phyloP scores from a whole-genome alignment of 1,284 basidiomycete species.

The Lignosus rhinocerotis region DNA sequence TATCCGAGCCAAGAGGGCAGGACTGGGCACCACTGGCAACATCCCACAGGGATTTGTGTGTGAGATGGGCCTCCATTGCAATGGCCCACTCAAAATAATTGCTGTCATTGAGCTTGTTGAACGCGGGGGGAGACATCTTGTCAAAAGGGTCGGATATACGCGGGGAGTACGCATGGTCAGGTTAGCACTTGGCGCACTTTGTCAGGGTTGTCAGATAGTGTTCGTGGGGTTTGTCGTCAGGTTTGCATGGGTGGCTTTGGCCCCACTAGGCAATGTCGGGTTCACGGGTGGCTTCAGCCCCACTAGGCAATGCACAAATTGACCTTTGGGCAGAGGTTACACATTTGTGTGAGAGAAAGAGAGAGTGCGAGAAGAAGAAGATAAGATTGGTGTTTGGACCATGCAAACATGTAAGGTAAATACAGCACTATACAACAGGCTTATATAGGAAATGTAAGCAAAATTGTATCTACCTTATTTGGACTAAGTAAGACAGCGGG shows the following conservation, averaged over 20 bases:
- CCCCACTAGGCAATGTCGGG: too few relatives aligned
- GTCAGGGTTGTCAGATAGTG: too few relatives aligned
- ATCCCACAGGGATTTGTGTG: background rate
- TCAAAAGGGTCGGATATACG: too few relatives aligned
- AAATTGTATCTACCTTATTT: too few relatives aligned
- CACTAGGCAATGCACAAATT: background rate
- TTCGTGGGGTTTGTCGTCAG: too few relatives aligned
- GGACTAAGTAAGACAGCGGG: background rate
- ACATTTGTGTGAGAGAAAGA: background rate
- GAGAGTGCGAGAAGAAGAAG: background rate
- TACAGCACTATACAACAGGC: background rate
- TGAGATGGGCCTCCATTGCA: too few relatives aligned
- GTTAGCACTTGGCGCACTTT: too few relatives aligned
- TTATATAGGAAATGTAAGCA: background rate
- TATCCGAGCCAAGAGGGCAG: conserved; percentile 4
- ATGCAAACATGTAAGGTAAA: background rate
- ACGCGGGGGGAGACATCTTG: too few relatives aligned
- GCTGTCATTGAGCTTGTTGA: too few relatives aligned
- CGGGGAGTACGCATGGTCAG: too few relatives aligned
- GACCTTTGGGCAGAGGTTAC: background rate
- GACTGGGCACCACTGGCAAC: background rate
- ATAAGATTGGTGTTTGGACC: background rate
- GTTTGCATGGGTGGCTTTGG: too few relatives aligned
- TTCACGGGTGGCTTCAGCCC: background rate
- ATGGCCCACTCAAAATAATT: too few relatives aligned